These are phyloP conservation scores for Ramalina intermedia DNA, from an alignment of 495 filamentous ascomycete species.

Conservation along the genomic window DNA sequence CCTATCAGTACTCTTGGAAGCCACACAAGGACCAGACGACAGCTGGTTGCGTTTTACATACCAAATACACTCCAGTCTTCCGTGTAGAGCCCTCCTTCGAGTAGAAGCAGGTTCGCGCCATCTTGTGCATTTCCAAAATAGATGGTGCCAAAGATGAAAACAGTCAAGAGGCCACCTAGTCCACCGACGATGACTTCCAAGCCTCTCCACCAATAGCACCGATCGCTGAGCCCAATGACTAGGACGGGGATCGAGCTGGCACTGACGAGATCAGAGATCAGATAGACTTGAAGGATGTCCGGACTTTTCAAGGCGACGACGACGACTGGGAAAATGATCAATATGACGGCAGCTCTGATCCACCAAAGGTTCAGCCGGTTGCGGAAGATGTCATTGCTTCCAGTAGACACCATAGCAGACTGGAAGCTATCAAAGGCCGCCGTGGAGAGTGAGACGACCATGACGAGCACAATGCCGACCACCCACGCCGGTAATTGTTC, in stretches of 20 bases:
- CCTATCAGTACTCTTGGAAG: neutral
- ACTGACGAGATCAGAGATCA: constrained; percentile 61
- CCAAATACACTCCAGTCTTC: constrained; percentile 62
- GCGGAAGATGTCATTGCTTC: constrained; percentile 64
- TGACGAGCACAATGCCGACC: constrained; percentile 58
- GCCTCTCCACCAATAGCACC: constrained; percentile 56
- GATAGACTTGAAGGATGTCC: constrained; percentile 58
- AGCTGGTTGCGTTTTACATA: constrained; percentile 9
- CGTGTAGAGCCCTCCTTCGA: constrained; percentile 54
- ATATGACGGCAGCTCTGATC: constrained; percentile 46
- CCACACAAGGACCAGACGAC: too few species aligned
- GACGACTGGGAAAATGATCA: constrained; percentile 55
- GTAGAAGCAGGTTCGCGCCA: constrained; percentile 49
- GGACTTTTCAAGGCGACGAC: constrained; percentile 57
- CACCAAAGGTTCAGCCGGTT: constrained; percentile 58
- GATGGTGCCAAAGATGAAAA: constrained; percentile 61
- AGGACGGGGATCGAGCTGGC: constrained; percentile 55
- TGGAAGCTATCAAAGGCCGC: constrained; percentile 64
- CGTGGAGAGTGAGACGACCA: constrained; percentile 57
- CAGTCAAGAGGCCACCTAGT: constrained; percentile 54
- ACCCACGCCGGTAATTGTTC: constrained; percentile 57
- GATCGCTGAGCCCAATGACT: constrained; percentile 46
- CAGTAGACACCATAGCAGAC: constrained; percentile 61
- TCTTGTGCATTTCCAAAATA: constrained; percentile 49
- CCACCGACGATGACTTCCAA: constrained; percentile 61